Base-by-base conservation (phyloP, 2,329 filamentous ascomycete genomes). In the Akanthomyces dipterigenus region DNA sequence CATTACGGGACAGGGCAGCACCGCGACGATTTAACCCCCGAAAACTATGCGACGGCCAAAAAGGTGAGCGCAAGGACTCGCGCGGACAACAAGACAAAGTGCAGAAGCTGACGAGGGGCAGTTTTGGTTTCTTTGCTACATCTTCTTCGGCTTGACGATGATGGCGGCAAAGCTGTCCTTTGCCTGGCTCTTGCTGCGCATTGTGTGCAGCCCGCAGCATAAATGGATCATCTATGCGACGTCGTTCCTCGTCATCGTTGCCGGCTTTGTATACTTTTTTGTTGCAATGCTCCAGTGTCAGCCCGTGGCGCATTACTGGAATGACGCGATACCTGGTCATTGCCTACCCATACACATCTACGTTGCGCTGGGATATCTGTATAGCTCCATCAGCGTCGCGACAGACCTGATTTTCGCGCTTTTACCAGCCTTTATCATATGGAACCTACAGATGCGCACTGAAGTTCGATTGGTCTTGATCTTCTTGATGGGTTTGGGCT, bases 401-500 rank as follows among this genome's bases (percentile, higher is more conserved):
- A 78, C 75, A 34, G 80, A 83, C 64, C 74, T 81, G 26, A 74
- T 75, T 0, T 73, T 82, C 50, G 79, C 79, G 3, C 65, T 82
- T 18, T 67, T 83, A 7, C 81, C 81, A 0, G 75, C 80, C 1
- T 77, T 79, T 61, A 74, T 87, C 5, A 74, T 86, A 0, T 80
- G 76, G 73, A 75, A 77, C 14, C 65, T 85, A 18, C 76, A 84
- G 51, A 81, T 86, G 71, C 76, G 77, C 42, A 65, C 64, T 2
- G 75, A 72, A 50, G 79, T 78, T 0, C 85, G 85, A 66, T 45
- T 74, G 3, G 73, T 80, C 0, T 69, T 85, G 28, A 78, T 77
- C 2, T 74, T 75, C 5, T 76, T 86, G 43, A 71, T 87, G 36
- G 78, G 77, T 3, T 75, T 86, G 70, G 85, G 82, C 18, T 82